Evolutionary conservation across 176 grass and related monocot species (phyloP), one percentile per base, ranked within the genome.

Genomic region (Ensete glaucum): DNA sequence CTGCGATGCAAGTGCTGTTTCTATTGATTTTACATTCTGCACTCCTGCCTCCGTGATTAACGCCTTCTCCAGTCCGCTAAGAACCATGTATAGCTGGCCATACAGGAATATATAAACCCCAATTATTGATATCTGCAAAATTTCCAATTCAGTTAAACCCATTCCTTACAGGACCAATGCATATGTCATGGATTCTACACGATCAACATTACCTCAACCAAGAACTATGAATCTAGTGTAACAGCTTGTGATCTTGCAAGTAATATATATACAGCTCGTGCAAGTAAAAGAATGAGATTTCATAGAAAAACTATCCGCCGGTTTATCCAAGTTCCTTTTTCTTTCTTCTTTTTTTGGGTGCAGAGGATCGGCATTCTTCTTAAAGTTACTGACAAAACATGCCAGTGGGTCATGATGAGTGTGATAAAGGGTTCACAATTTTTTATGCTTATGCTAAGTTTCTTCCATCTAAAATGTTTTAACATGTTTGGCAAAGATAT

Each of bases 1-100:
- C 71, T 97, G 94, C 76, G 94, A 97, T 83, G 85, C 94, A 83
- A 97, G 93, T 64, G 93, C 93, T 74, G 85, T 97, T 84, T 97
- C 90, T 72, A 97, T 85, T 26, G 94, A 97, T 62, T 91, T 91
- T 43, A 97, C 84, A 75, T 93, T 93, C 62, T 89, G 86, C 65
- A 78, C 83, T 75, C 77, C 77, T 67, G 94, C 85, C 82, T 97
- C 73, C 62, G 53, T 77, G 76, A 97, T 69, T n/a, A 97, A 80
- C 84, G 69, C 80, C 23, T 76, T 88, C 69, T 93, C 85, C 67
- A 97, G 71, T 27, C 94, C 94, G 75, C 94, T 97, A 72, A 97
- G 94, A 85, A 93, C 90, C 73, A 97, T 85, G 78, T 97, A 97
- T 21, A 97, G 62, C 63, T 97, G 94, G 50, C 94, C 93, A 69